Evolutionary conservation across 1,284 basidiomycete genomes (phyloP), one percentile per base, ranked within the genome.

Genomic region (Mycena citricolor): DNA sequence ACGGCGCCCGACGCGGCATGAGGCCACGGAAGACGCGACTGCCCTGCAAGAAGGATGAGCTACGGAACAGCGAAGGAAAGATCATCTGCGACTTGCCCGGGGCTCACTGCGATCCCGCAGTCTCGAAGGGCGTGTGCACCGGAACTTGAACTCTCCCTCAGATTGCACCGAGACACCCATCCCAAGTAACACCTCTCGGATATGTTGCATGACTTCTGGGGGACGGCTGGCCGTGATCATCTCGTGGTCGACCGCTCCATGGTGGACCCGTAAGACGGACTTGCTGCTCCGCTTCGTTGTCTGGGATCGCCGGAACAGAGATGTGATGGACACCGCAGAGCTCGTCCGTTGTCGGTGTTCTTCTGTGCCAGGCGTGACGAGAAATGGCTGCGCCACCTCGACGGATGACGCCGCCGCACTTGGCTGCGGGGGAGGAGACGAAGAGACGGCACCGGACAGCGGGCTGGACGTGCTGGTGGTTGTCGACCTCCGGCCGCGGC

Each of bases 91-190:
- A n/a, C n/a, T n/a, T n/a, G n/a, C n/a, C n/a, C n/a, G n/a, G n/a
- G n/a, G n/a, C n/a, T n/a, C n/a, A n/a, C n/a, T n/a, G n/a, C n/a
- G n/a, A n/a, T 73, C 78, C 70, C 42, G 43, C 13, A 39, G 51
- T 29, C 90, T 89, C 26, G 73, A 71, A 11, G 50, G 50, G 24
- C 91, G 73, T 20, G 90, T 73, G 62, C 91, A 94, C 48, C 89
- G 73, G 58, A 86, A 85, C 73, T 90, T 94, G 72, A 81, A 97
- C 60, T 93, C 89, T 54, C 79, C 86, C 70, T 97, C 94, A 36
- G 82, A 70, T 59, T 88, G 81, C 52, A 94, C 76, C 36, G 95
- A 92, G 46, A 99, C 76, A 17, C 95, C 97, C 91, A 99, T 94
- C 31, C 77, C 79, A 56, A 84, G 77, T 44, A 99, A 72, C 13